phyloP scores from a whole-genome alignment of 2,329 filamentous ascomycete species.

The Diaporthe vexans region DNA sequence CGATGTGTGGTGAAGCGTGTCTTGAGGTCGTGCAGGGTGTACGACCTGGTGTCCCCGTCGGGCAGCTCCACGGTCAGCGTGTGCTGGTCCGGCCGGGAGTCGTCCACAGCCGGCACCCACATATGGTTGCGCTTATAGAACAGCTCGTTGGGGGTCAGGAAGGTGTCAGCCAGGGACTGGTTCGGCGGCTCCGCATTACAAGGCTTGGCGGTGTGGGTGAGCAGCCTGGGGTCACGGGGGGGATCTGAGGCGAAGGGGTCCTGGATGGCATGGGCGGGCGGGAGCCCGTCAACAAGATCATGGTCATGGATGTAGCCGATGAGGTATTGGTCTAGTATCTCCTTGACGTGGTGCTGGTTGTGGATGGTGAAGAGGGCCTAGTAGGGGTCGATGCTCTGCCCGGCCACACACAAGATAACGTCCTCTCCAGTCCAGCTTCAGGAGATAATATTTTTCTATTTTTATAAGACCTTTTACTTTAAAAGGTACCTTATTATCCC shows the following conservation, averaged over 20 bases:
- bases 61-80: conserved; percentile 67
- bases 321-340: conserved; percentile 74
- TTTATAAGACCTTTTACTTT: too few relatives aligned
- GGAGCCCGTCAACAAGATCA: conserved; percentile 71
- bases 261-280: conserved; percentile 67
- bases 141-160: conserved; percentile 67
- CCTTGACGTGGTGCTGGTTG: conserved; percentile 73
- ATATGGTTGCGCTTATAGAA: conserved; percentile 76
- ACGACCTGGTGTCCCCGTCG: conserved; percentile 66
- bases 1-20: conserved; percentile 63
- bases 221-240: conserved; percentile 63
- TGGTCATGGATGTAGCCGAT: conserved; percentile 72
- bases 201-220: conserved; percentile 67
- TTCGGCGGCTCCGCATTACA: conserved; percentile 73
- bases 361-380: conserved; percentile 81
- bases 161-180: conserved; percentile 61
- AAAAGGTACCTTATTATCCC: too few relatives aligned
- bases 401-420: conserved; percentile 76
- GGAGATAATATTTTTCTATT: too few relatives aligned
- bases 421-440: conserved; percentile 81
- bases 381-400: conserved; percentile 75
- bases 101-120: conserved; percentile 68
- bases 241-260: conserved; percentile 73
- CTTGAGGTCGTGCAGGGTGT: conserved; percentile 68
- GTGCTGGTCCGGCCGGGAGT: conserved; percentile 56